phyloP scores from a whole-genome alignment of 345 rosid genomes.

The Barbarea vulgaris region DNA sequence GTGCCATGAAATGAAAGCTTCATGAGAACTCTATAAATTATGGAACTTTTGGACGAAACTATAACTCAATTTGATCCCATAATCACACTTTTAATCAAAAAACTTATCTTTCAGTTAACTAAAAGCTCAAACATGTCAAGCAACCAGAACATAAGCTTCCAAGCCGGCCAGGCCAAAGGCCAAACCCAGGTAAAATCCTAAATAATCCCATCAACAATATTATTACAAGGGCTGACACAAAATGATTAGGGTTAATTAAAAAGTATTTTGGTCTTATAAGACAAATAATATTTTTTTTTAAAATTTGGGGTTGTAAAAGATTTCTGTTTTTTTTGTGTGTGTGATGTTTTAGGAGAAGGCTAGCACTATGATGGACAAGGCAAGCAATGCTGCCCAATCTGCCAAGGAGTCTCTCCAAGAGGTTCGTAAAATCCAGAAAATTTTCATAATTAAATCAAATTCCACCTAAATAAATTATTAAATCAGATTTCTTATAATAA shows the following conservation, averaged over 20 bases:
- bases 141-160: conserved; percentile 49
- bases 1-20: conserved; percentile 4
- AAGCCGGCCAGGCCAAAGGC: conserved; percentile 62
- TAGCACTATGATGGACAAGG: conserved; percentile 56
- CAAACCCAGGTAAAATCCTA: conserved; percentile 50
- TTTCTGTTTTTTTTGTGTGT: too few species aligned
- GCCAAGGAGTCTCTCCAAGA: conserved; percentile 59
- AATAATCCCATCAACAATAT: not conserved
- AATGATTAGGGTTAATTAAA: not conserved
- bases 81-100: not conserved
- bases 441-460: not conserved
- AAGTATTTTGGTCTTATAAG: not conserved
- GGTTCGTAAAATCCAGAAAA: conserved; percentile 36
- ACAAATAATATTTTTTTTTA: not conserved
- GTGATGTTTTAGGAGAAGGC: conserved; percentile 84
- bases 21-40: conserved; percentile 27
- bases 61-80: not conserved
- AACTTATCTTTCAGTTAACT: not conserved
- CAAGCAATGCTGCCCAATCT: conserved; percentile 62
- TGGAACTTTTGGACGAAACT: not conserved
- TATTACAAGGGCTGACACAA: not conserved
- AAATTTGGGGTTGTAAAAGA: too few species aligned
- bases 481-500: not conserved
- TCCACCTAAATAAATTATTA: not conserved
- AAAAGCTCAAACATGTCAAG: conserved; percentile 41